A percentile compares a stretch with the other conserved stretches of the same genome.
These are phyloP conservation scores for Pythium grandisporangium DNA, from an alignment of 352 stramenopile species.

Conservation along the genomic window DNA sequence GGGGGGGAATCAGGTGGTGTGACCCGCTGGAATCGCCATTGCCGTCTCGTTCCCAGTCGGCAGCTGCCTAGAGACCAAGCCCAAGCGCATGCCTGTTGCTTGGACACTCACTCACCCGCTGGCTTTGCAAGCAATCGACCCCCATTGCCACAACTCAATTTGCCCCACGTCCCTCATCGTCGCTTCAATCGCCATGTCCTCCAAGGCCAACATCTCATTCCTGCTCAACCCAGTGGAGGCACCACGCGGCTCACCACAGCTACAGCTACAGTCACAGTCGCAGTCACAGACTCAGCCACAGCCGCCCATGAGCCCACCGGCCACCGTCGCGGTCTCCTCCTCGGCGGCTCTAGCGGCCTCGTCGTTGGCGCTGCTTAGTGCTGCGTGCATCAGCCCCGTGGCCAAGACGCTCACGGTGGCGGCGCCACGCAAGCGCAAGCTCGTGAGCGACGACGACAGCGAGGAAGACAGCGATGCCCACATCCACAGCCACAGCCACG, in stretches of 20 bases:
- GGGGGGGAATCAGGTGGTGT: too few relatives aligned
- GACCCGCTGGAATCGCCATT: too few relatives aligned
- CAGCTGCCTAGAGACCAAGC: too few relatives aligned
- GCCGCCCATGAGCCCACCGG: neutral
- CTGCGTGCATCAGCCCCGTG: slow-evolving; percentile 15
- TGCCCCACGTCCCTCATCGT: too few relatives aligned
- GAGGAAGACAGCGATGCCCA: slow-evolving; percentile 6
- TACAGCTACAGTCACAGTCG: neutral
- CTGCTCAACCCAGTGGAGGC: slow-evolving; percentile 13
- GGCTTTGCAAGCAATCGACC: too few relatives aligned
- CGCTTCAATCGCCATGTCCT: too few relatives aligned
- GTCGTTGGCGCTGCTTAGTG: slow-evolving; percentile 14
- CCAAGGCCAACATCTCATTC: slow-evolving; percentile 17
- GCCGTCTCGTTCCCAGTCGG: too few relatives aligned
- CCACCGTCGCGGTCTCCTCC: slow-evolving; percentile 1
- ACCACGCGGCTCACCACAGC: neutral
- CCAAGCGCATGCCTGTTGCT: too few relatives aligned
- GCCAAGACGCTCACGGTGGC: slow-evolving; percentile 3
- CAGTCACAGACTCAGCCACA: slow-evolving; percentile 4
- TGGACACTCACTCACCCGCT: too few relatives aligned
- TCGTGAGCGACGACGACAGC: slow-evolving; percentile 6
- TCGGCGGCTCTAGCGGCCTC: slow-evolving; percentile 10
- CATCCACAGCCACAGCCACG: too few relatives aligned
- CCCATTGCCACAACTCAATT: slow-evolving; percentile 3
- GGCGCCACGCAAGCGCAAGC: slow-evolving; percentile 10